phyloP scores from a whole-genome alignment of 2,329 filamentous ascomycete genomes.

The Aspergillus ustus region DNA sequence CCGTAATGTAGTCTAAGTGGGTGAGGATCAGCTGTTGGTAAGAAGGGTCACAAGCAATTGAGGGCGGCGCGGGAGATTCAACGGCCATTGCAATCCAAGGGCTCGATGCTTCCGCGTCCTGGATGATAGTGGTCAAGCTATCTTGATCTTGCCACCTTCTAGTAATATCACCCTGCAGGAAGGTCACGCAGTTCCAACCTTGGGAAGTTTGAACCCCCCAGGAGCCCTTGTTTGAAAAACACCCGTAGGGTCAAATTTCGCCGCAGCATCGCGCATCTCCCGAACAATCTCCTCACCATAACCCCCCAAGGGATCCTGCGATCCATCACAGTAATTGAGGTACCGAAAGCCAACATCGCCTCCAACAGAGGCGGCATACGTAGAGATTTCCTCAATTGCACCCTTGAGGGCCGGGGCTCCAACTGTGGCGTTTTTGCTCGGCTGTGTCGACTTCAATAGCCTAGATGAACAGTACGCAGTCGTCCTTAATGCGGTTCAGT shows the following conservation, averaged over 20 bases:
- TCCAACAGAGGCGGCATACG: background rate
- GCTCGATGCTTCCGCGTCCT: too few relatives aligned
- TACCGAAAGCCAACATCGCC: background rate
- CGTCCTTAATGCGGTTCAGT: background rate
- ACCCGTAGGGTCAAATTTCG: conserved; percentile 5
- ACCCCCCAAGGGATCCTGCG: background rate
- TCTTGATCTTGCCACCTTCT: too few relatives aligned
- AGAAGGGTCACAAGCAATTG: too few relatives aligned
- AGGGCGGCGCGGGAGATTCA: too few relatives aligned
- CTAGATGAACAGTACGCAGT: background rate
- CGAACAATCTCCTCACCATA: background rate
- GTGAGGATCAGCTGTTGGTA: too few relatives aligned
- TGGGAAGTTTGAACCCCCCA: background rate
- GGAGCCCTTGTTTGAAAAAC: background rate
- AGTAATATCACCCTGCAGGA: background rate
- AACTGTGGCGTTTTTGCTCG: background rate
- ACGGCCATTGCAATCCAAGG: too few relatives aligned
- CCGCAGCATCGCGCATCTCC: conserved; percentile 9
- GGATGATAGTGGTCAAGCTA: too few relatives aligned
- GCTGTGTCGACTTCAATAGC: background rate
- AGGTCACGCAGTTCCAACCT: background rate
- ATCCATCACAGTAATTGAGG: conserved; percentile 4
- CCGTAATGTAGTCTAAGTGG: too few relatives aligned
- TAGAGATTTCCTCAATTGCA: background rate
- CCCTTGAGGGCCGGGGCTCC: background rate